Evolutionary conservation across 768 basidiomycete species (phyloP).

Genomic region (Cystobasidium tubakii): DNA sequence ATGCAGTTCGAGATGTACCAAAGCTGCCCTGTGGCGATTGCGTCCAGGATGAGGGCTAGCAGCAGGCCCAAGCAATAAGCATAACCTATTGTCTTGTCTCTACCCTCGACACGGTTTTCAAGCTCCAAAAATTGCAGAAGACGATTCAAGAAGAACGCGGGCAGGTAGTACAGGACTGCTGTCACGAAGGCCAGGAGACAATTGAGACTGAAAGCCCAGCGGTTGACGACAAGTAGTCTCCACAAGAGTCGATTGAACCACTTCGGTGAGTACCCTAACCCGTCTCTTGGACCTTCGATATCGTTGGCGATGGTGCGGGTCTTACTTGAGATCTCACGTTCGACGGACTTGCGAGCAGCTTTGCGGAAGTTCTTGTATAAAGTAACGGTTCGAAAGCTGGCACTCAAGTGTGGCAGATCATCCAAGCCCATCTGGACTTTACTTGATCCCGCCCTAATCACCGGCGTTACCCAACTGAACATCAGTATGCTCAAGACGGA

Average conservation of each 20-base stretch:
- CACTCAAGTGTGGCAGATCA: constrained; percentile 31
- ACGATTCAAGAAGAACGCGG: constrained; percentile 45
- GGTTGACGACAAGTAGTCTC: constrained; percentile 32
- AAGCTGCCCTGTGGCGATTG: constrained; percentile 40
- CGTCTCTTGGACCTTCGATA: constrained; percentile 15
- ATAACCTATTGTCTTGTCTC: constrained; percentile 17
- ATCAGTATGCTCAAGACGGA: constrained; percentile 26
- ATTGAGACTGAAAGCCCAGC: constrained; percentile 11
- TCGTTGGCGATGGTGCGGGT: not conserved
- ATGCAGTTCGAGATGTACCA: constrained; percentile 26
- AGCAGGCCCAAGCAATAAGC: constrained; percentile 42
- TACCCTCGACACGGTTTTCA: not conserved
- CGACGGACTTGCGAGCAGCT: constrained; percentile 5
- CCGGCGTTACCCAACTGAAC: constrained; percentile 27
- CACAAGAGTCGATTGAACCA: constrained; percentile 31
- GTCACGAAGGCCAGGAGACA: constrained; percentile 29
- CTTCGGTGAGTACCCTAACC: constrained; percentile 22
- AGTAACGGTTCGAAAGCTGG: constrained; percentile 25
- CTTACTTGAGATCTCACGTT: not conserved
- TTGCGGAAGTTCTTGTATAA: constrained; percentile 21
- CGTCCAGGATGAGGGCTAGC: constrained; percentile 36
- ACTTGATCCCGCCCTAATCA: not conserved
- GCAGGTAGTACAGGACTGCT: constrained; percentile 40
- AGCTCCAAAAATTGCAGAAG: constrained; percentile 43
- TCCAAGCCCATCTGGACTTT: constrained; percentile 34